phyloP scores from a whole-genome alignment of 768 basidiomycete species.

The Lentinula detonsa region DNA sequence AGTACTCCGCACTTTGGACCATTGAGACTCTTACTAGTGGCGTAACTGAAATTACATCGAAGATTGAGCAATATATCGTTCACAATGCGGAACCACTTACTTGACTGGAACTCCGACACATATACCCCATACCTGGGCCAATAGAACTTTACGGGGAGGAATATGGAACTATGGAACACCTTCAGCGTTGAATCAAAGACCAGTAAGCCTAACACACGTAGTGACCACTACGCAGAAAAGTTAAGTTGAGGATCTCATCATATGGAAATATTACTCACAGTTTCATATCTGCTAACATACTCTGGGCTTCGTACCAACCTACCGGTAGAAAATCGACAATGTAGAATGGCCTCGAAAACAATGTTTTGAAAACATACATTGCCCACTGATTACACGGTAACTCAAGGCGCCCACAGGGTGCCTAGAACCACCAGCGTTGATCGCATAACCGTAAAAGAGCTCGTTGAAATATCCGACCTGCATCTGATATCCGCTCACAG shows the following conservation, averaged over 20 bases:
- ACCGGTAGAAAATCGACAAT: neutral
- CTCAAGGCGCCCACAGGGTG: conserved; percentile 18
- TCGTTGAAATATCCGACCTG: conserved; percentile 19
- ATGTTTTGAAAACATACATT: conserved; percentile 7
- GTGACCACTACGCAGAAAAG: conserved; percentile 13
- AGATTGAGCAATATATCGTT: neutral
- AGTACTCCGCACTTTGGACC: neutral
- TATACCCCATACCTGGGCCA: conserved; percentile 19
- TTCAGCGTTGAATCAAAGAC: neutral
- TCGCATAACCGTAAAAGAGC: conserved; percentile 18
- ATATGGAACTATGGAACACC: conserved; percentile 14
- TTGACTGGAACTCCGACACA: conserved; percentile 19
- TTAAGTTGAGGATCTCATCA: neutral
- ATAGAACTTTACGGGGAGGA: conserved; percentile 15
- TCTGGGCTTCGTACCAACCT: conserved; percentile 20
- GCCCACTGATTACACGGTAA: conserved; percentile 19
- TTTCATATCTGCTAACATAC: conserved; percentile 21
- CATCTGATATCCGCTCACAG: conserved; percentile 15
- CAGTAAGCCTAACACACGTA: conserved; percentile 9
- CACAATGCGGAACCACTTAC: conserved; percentile 3
- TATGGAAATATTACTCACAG: conserved; percentile 11
- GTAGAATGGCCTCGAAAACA: neutral
- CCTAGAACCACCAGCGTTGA: conserved; percentile 17
- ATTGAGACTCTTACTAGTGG: conserved; percentile 7
- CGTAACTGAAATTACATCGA: conserved; percentile 11